Evolutionary conservation across 2,329 filamentous ascomycete species (phyloP).

Genomic region (Xylariaceae sp.): DNA sequence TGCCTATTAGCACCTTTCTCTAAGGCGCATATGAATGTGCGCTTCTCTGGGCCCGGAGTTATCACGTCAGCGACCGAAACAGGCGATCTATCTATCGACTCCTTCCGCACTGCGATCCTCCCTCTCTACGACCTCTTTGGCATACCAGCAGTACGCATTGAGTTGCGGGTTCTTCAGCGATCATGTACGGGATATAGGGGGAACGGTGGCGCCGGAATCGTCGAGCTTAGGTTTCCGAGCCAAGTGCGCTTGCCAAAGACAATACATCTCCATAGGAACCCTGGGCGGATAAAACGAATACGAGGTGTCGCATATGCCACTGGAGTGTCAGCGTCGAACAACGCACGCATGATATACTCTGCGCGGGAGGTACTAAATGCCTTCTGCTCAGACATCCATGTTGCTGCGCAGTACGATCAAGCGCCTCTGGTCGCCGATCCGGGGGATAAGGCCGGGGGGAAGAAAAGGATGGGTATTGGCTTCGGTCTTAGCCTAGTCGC

Average conservation of each 20-base stretch:
- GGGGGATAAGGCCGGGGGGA: slow-evolving; percentile 58
- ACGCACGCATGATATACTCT: slow-evolving; percentile 91
- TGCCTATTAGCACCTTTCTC: slow-evolving; percentile 92
- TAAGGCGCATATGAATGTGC: slow-evolving; percentile 87
- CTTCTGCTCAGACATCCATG: slow-evolving; percentile 86
- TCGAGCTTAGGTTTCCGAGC: slow-evolving; percentile 92
- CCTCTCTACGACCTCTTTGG: slow-evolving; percentile 91
- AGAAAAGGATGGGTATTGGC: slow-evolving; percentile 79
- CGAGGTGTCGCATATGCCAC: slow-evolving; percentile 93
- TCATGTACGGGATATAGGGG: slow-evolving; percentile 79
- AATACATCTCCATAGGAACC: slow-evolving; percentile 80
- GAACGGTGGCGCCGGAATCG: slow-evolving; percentile 82
- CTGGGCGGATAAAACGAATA: slow-evolving; percentile 85
- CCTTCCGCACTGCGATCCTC: slow-evolving; percentile 88
- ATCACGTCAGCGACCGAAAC: slow-evolving; percentile 85
- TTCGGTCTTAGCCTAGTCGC: slow-evolving; percentile 92
- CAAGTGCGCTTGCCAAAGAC: slow-evolving; percentile 95
- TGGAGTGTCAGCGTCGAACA: slow-evolving; percentile 90
- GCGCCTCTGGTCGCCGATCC: slow-evolving; percentile 62
- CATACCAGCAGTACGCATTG: slow-evolving; percentile 78
- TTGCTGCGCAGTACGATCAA: slow-evolving; percentile 79
- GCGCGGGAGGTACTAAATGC: slow-evolving; percentile 87
- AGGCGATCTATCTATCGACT: slow-evolving; percentile 90
- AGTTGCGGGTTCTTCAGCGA: slow-evolving; percentile 79
- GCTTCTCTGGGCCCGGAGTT: slow-evolving; percentile 88